A percentile compares a stretch with the other conserved stretches of the same genome.
Conservation (phyloP, 306 rosid species). For the Carpinus viminea region DNA sequence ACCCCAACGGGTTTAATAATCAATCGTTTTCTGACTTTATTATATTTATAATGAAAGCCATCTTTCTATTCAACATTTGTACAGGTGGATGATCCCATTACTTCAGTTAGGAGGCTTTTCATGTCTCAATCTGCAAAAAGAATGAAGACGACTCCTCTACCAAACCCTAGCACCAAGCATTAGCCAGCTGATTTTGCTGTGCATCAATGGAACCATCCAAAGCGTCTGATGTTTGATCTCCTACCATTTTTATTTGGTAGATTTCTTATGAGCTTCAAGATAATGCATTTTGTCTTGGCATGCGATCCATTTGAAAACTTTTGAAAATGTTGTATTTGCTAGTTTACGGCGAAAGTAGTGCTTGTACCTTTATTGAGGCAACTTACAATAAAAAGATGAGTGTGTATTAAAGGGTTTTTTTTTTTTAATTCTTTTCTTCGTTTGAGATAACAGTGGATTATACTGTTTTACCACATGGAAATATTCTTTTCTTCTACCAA, state of each 20-base stretch:
- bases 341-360: background rate
- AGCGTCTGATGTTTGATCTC: background rate
- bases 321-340: slow-evolving; percentile 30
- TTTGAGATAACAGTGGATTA: background rate
- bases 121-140: slow-evolving; percentile 67
- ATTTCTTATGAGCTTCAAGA: background rate
- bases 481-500: slow-evolving; percentile 16
- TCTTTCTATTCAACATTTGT: slow-evolving; percentile 32
- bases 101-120: slow-evolving; percentile 75
- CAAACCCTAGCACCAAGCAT: slow-evolving; percentile 32
- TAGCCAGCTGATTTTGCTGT: slow-evolving; percentile 10
- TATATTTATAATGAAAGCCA: background rate
- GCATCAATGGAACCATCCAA: background rate
- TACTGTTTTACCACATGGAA: slow-evolving; percentile 27
- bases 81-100: slow-evolving; percentile 89
- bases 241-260: background rate
- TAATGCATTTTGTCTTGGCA: background rate
- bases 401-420: slow-evolving; percentile 1
- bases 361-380: slow-evolving; percentile 10
- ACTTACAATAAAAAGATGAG: slow-evolving; percentile 9
- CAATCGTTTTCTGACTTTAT: background rate
- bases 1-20: slow-evolving; percentile 7
- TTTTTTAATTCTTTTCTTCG: background rate
- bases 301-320: slow-evolving; percentile 24
- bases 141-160: slow-evolving; percentile 44